A percentile compares a stretch with the other conserved stretches of the same genome.
Evolutionary conservation across 371 early-diverging fungal species (phyloP).

Genomic region (Smittium culicis): DNA sequence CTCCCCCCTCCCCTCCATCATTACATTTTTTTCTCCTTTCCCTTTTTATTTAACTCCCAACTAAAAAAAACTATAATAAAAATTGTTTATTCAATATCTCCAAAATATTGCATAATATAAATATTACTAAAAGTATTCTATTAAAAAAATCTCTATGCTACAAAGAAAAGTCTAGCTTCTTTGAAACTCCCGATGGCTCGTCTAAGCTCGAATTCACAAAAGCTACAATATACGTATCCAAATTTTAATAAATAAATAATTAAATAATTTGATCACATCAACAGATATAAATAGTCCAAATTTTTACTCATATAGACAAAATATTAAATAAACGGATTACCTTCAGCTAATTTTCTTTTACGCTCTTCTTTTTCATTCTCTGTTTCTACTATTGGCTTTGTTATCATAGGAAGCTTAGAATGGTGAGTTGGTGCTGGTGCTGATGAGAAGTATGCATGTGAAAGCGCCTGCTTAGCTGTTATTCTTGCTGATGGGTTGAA

Average conservation of each 20-base stretch:
- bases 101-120: too few species aligned
- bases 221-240: background rate
- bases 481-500: conserved; percentile 87
- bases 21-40: background rate
- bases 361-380: conserved; percentile 5
- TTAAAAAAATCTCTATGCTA: background rate
- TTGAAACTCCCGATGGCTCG: background rate
- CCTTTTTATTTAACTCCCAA: background rate
- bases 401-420: conserved; percentile 54
- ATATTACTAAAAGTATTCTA: too few species aligned
- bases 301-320: background rate
- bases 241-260: background rate
- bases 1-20: background rate
- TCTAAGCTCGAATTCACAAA: conserved; percentile 1
- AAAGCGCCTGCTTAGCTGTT: conserved; percentile 67
- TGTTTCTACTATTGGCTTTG: conserved; percentile 11
- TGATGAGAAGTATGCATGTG: conserved; percentile 82
- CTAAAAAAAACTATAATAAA: too few species aligned
- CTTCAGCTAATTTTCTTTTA: conserved; percentile 9
- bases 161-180: background rate
- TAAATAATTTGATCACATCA: background rate
- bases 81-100: too few species aligned
- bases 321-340: background rate
- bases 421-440: conserved; percentile 75
- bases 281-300: background rate